Evolutionary conservation across 306 rosid genomes (phyloP).

Genomic region (Lotus japonicus): DNA sequence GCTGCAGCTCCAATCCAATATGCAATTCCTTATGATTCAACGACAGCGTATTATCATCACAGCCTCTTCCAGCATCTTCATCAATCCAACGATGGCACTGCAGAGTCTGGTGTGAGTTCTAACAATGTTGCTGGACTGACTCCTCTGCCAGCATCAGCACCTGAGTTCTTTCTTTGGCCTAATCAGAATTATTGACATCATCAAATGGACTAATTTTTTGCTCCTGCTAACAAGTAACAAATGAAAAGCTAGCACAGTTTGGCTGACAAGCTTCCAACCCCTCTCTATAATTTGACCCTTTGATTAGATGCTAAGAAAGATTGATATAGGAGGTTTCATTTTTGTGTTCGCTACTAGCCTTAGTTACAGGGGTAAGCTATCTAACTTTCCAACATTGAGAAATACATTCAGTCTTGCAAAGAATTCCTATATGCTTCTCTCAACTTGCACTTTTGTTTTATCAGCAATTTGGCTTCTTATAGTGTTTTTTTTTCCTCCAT

Average conservation of each 20-base stretch:
- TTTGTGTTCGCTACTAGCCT: constrained; percentile 33
- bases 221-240: constrained; percentile 49
- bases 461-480: not conserved
- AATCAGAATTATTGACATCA: constrained; percentile 50
- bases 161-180: constrained; percentile 89
- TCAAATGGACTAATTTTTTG: constrained; percentile 18
- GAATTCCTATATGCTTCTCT: constrained; percentile 6
- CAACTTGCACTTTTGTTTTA: not conserved
- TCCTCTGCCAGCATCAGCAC: constrained; percentile 37
- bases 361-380: constrained; percentile 38
- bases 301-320: constrained; percentile 32
- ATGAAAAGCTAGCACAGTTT: constrained; percentile 34
- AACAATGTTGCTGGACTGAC: constrained; percentile 25
- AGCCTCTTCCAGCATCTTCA: constrained; percentile 62
- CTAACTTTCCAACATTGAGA: constrained; percentile 27
- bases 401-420: constrained; percentile 25
- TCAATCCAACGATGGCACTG: constrained; percentile 25
- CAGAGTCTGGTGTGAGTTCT: constrained; percentile 22
- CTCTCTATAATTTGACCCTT: constrained; percentile 37
- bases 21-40: constrained; percentile 59
- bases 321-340: constrained; percentile 35
- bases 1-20: constrained; percentile 42
- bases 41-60: constrained; percentile 54
- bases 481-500: not conserved
- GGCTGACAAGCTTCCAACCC: constrained; percentile 45